These are phyloP conservation scores for Trichoderma parareesei DNA, from an alignment of 495 filamentous ascomycete genomes.

Conservation along the genomic window DNA sequence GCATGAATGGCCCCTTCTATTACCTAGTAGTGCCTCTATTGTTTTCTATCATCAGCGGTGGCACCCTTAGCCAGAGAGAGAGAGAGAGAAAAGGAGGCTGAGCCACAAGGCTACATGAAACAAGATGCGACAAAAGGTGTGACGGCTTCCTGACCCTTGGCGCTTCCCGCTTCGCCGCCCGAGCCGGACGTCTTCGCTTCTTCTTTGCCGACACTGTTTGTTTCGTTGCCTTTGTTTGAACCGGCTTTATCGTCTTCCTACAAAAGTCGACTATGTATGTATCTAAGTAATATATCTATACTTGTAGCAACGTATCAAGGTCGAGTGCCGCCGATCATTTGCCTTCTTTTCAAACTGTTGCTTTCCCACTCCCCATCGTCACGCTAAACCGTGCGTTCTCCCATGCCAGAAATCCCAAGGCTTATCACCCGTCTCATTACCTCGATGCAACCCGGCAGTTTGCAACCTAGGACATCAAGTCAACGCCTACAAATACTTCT, in stretches of 20 bases:
- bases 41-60: no score
- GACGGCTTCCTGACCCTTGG: constrained; percentile 1
- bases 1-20: background rate
- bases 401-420: no score
- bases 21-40: background rate
- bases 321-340: no score
- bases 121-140: constrained; percentile 9
- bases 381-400: no score
- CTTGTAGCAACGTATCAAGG: no score
- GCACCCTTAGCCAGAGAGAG: background rate
- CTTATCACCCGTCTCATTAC: no score
- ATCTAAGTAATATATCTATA: no score
- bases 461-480: background rate
- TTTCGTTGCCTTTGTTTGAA: background rate
- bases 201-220: background rate
- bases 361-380: no score
- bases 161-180: background rate
- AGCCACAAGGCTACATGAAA: constrained; percentile 6
- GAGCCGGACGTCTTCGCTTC: background rate
- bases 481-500: no score
- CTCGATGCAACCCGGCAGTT: background rate
- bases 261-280: no score
- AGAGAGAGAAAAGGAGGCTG: constrained; percentile 1
- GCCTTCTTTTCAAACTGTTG: no score
- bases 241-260: no score